Evolutionary conservation across 2,329 filamentous ascomycete species (phyloP).

Genomic region (Nigrospora osmanthi): DNA sequence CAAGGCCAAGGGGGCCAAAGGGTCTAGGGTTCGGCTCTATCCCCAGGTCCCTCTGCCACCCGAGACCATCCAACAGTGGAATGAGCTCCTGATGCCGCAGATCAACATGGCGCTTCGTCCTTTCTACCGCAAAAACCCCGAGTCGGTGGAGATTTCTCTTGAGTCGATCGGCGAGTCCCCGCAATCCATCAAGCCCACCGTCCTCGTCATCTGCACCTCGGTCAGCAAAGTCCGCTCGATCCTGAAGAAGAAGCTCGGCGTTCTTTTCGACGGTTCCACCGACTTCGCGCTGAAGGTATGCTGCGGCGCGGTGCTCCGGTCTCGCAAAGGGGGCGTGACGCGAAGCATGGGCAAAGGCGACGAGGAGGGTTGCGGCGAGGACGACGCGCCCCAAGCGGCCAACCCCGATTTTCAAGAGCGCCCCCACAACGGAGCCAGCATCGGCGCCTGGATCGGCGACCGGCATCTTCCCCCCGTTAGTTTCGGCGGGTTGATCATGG

Average conservation of each 20-base stretch:
- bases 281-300: constrained; percentile 65
- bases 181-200: constrained; percentile 60
- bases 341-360: constrained; percentile 33
- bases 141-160: constrained; percentile 72
- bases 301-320: constrained; percentile 58
- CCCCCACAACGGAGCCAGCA: constrained; percentile 81
- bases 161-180: constrained; percentile 65
- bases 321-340: constrained; percentile 34
- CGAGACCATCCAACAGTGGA: constrained; percentile 64
- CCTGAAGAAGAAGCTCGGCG: constrained; percentile 58
- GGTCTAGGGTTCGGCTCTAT: constrained; percentile 47
- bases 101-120: constrained; percentile 63
- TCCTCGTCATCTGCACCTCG: constrained; percentile 70
- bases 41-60: constrained; percentile 50
- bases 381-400: constrained; percentile 53
- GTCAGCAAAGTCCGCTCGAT: constrained; percentile 65
- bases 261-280: constrained; percentile 54
- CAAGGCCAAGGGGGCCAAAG: background rate
- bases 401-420: constrained; percentile 74
- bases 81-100: constrained; percentile 61
- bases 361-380: constrained; percentile 17
- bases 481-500: constrained; percentile 77
- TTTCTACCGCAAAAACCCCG: constrained; percentile 65
- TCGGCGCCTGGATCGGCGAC: constrained; percentile 80
- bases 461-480: constrained; percentile 85